Conservation (phyloP, 2,329 filamentous ascomycete species). For the Podosphaera fusca region DNA sequence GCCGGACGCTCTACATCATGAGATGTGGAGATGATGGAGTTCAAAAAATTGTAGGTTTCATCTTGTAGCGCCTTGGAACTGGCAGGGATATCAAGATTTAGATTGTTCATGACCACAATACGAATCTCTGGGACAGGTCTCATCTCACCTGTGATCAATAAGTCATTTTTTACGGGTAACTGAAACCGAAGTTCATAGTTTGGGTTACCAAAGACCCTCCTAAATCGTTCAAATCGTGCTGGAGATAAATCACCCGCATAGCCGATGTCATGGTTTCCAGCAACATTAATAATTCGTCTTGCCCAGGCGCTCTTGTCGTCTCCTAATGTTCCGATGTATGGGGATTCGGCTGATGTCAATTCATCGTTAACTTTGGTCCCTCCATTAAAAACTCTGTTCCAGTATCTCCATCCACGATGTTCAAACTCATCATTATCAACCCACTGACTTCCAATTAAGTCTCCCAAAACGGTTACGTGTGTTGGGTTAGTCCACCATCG, state of each 20-base stretch:
- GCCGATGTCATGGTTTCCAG: constrained; percentile 88
- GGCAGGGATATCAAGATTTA: constrained; percentile 79
- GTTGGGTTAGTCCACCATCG: constrained; percentile 70
- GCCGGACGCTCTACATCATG: constrained; percentile 35
- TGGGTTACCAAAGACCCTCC: constrained; percentile 59
- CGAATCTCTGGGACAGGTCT: constrained; percentile 45
- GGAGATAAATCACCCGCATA: constrained; percentile 77
- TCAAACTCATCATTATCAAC: constrained; percentile 69
- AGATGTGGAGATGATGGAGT: constrained; percentile 39
- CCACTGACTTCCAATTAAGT: constrained; percentile 90
- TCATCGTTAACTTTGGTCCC: constrained; percentile 38
- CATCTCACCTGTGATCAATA: constrained; percentile 20
- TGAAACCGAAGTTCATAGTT: constrained; percentile 75
- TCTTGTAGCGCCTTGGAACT: constrained; percentile 42
- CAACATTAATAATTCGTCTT: constrained; percentile 66
- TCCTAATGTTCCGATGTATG: constrained; percentile 13
- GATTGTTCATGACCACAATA: constrained; percentile 69
- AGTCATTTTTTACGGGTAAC: constrained; percentile 24
- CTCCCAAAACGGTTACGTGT: constrained; percentile 72
- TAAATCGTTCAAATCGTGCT: constrained; percentile 58
- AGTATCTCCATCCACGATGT: constrained; percentile 48
- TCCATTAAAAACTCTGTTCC: constrained; percentile 56
- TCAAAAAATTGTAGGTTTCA: constrained; percentile 56
- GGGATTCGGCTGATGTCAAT: constrained; percentile 24
- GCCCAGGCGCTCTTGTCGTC: constrained; percentile 36